Evolutionary conservation across 176 grass and related monocot genomes (phyloP), one percentile per base, ranked within the genome.

Genomic region (Oryza officinalis): DNA sequence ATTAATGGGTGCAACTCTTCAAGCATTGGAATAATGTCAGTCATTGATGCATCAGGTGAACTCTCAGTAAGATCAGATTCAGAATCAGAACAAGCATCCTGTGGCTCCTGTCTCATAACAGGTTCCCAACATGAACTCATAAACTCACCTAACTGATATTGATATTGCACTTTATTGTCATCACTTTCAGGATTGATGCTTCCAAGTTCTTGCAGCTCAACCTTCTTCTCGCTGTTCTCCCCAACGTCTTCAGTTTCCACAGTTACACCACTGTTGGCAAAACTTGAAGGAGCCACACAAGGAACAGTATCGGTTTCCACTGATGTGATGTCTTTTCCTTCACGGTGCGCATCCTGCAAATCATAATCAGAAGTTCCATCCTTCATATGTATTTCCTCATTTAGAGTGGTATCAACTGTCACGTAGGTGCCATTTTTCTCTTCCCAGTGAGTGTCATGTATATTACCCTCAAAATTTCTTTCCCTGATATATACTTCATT

Each of bases 1-100:
- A 91, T 63, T 74, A 84, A 73, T n/a, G 78, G 40, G 11, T 91
- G 89, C 65, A 91, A 71, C 10, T 94, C 92, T 67, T 92, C 87
- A 28, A 89, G 89, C 89, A 94, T 89, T 8, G 87, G 92, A 82
- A 92, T 89, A 47, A 94, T 91, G 84, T 94, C 87, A 67, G 87
- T 69, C 70, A 91, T 92, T 10, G 92, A 94, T 61, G 92, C 87
- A 72, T 89, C 89, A 30, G 81, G 72, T 80, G 89, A 94, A 71
- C 89, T 94, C 23, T 87, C 89, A 8, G 38, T 81, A 47, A 75
- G 14, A 77, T 88, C 89, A 67, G 84, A 89, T 61, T 88, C 69
- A 72, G 45, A 83, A 73, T 80, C 80, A 80, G 75, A 84, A 40
- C 69, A 79, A 54, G 61, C 63, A 50, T 87, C 84, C 18, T 43